Evolutionary conservation across 2,329 filamentous ascomycete species (phyloP).

Genomic region (Grosmannia penicillata): DNA sequence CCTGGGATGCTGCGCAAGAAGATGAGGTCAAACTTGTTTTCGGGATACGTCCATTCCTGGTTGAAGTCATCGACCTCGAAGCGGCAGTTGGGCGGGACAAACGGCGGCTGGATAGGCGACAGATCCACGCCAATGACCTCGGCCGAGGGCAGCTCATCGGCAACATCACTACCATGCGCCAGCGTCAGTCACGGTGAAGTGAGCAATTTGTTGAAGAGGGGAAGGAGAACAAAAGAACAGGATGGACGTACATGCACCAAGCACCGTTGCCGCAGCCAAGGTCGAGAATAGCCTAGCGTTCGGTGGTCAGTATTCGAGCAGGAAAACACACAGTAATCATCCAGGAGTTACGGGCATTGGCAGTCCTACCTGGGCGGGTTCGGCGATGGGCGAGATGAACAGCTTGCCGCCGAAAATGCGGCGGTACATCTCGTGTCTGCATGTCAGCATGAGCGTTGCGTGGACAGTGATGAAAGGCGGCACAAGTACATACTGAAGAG

Average conservation of each 20-base stretch:
- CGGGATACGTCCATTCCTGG: slow-evolving; percentile 28
- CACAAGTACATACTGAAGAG: slow-evolving; percentile 22
- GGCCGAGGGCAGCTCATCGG: background rate
- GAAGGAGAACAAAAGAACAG: too few species aligned
- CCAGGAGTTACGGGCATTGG: too few species aligned
- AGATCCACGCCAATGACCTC: background rate
- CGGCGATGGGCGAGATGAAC: slow-evolving; percentile 24
- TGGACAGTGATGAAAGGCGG: background rate
- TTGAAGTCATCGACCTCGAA: slow-evolving; percentile 50
- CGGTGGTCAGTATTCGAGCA: too few species aligned
- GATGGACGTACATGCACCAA: background rate
- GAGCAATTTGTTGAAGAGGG: too few species aligned
- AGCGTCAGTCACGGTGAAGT: too few species aligned
- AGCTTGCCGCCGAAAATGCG: slow-evolving; percentile 22
- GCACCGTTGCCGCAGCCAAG: slow-evolving; percentile 39
- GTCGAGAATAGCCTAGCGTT: slow-evolving; percentile 23
- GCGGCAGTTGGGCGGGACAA: slow-evolving; percentile 30
- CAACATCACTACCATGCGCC: background rate
- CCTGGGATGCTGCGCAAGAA: slow-evolving; percentile 40
- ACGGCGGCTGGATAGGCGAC: background rate
- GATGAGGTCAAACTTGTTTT: slow-evolving; percentile 39
- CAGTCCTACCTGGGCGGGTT: slow-evolving; percentile 2
- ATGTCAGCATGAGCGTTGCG: slow-evolving; percentile 15
- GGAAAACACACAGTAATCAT: too few species aligned
- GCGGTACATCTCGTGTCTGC: slow-evolving; percentile 20